These are phyloP conservation scores for Acanthamoeba royreba DNA, from an alignment of 208 protist genomes.

Conservation along the genomic window DNA sequence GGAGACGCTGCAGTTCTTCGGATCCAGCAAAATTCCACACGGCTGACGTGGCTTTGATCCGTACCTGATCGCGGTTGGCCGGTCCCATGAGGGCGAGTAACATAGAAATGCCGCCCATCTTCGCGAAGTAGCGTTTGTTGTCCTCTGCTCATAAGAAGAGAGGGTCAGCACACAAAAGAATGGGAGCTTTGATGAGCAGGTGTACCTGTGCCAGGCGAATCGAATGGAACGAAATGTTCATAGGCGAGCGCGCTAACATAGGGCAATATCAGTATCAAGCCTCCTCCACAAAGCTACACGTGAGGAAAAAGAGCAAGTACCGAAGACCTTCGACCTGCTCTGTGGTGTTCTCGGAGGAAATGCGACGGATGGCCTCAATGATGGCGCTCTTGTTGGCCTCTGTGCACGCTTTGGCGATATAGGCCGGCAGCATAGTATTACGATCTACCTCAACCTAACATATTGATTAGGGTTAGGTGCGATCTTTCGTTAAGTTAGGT, in stretches of 20 bases:
- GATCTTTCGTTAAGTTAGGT: neutral
- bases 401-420: neutral
- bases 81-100: slow-evolving; percentile 10
- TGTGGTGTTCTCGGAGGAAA: neutral
- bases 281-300: neutral
- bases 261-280: neutral
- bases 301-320: neutral
- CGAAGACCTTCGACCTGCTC: neutral
- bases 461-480: neutral
- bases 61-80: neutral
- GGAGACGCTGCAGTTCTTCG: neutral
- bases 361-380: neutral
- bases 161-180: neutral
- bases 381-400: neutral
- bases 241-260: neutral
- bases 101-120: neutral
- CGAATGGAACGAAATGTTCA: neutral
- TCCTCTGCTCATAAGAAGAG: neutral
- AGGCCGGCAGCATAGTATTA: slow-evolving; percentile 25
- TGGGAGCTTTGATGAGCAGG: neutral
- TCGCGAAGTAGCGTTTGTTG: slow-evolving; percentile 46
- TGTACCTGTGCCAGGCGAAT: neutral
- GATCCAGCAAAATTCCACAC: slow-evolving; percentile 9
- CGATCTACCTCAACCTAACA: neutral
- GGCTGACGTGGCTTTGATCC: neutral